Evolutionary conservation across 257 asterid genomes (phyloP).

Genomic region (Ocimum tenuiflorum): DNA sequence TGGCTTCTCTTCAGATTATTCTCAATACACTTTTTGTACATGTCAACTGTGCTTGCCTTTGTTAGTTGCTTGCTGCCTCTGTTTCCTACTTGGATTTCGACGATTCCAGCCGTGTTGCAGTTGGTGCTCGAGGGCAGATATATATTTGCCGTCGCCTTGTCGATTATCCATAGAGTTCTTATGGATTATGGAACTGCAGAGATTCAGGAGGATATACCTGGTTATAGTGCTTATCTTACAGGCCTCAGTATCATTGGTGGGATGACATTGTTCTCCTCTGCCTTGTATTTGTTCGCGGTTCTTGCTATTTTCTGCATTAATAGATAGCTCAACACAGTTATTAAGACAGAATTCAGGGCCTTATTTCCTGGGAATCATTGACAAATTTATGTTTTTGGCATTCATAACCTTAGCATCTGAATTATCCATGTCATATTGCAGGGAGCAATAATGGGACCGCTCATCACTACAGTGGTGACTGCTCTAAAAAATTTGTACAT

Average conservation of each 20-base stretch:
- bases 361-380: neutral
- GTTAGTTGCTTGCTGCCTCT: conserved; percentile 74
- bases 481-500: conserved; percentile 74
- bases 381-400: neutral
- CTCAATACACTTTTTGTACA: conserved; percentile 72
- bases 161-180: conserved; percentile 58
- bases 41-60: conserved; percentile 82
- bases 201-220: conserved; percentile 80
- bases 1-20: conserved; percentile 79
- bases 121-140: conserved; percentile 75
- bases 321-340: no score
- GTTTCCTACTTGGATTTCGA: conserved; percentile 67
- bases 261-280: conserved; percentile 85
- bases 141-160: conserved; percentile 46
- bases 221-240: conserved; percentile 75
- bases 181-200: conserved; percentile 81
- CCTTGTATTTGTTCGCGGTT: no score
- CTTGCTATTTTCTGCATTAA: no score
- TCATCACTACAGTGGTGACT: conserved; percentile 77
- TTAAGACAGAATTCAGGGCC: neutral
- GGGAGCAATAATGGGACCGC: conserved; percentile 97
- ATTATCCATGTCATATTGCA: conserved; percentile 25
- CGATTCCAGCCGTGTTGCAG: conserved; percentile 76
- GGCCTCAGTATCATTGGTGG: conserved; percentile 98
- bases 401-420: neutral